Conservation (phyloP, 352 stramenopile genomes). For the Globisporangium irregulare region DNA sequence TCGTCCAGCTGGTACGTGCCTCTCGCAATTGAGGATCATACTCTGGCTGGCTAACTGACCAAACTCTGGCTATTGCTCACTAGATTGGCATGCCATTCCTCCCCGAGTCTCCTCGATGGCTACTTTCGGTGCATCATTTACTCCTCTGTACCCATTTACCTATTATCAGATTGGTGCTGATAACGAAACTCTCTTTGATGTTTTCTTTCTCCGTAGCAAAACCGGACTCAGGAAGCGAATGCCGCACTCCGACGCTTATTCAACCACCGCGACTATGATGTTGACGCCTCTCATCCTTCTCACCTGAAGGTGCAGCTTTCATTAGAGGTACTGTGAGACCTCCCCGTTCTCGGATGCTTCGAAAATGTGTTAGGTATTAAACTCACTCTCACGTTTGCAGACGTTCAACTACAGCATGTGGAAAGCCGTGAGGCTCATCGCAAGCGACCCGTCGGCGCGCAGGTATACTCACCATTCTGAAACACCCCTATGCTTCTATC, state of each 20-base stretch:
- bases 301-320: constrained; percentile 25
- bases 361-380: background rate
- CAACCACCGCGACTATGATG: constrained; percentile 7
- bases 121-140: constrained; percentile 40
- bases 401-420: constrained; percentile 34
- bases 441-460: constrained; percentile 32
- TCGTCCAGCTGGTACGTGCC: constrained; percentile 51
- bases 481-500: background rate
- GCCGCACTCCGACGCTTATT: constrained; percentile 30
- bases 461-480: constrained; percentile 19
- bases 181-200: background rate
- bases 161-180: background rate
- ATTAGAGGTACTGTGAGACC: background rate
- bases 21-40: too few species aligned
- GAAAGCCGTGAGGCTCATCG: constrained; percentile 32
- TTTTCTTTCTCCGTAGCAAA: constrained; percentile 31
- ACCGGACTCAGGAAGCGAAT: constrained; percentile 41
- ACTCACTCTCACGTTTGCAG: constrained; percentile 11
- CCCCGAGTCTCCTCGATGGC: constrained; percentile 65
- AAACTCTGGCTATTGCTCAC: background rate
- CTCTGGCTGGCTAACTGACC: background rate
- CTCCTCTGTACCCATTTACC: background rate
- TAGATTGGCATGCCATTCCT: constrained; percentile 68
- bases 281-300: background rate
- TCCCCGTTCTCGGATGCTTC: background rate